Evolutionary conservation across 2,329 filamentous ascomycete species (phyloP).

Genomic region (Delphinella strobiligena): DNA sequence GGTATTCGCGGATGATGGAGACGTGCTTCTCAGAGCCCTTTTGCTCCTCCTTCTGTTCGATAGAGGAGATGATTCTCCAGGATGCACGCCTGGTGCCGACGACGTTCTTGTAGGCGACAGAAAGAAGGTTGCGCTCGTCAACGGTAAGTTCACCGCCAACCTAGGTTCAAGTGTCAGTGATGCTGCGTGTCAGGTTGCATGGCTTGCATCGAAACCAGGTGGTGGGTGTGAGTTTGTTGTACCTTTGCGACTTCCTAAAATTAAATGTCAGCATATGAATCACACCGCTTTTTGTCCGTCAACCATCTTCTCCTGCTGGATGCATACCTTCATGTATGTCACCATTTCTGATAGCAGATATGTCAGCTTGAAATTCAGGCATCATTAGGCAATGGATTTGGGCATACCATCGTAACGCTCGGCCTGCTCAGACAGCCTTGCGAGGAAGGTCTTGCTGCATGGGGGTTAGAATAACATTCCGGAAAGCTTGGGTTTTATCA

Average conservation of each 20-base stretch:
- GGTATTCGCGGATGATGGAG: slow-evolving; percentile 87
- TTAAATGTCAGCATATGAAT: slow-evolving; percentile 12
- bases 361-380: slow-evolving; percentile 12
- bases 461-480: slow-evolving; percentile 21
- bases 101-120: slow-evolving; percentile 99
- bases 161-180: slow-evolving; percentile 24
- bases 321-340: slow-evolving; percentile 84
- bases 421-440: slow-evolving; percentile 99
- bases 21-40: slow-evolving; percentile 97
- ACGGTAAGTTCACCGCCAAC: slow-evolving; percentile 56
- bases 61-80: slow-evolving; percentile 98
- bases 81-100: slow-evolving; percentile 95
- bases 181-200: slow-evolving; percentile 2
- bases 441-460: slow-evolving; percentile 96
- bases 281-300: neutral
- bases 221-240: slow-evolving; percentile 19
- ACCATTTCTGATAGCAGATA: slow-evolving; percentile 63
- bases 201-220: slow-evolving; percentile 6
- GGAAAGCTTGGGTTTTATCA: neutral
- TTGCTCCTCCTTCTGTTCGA: slow-evolving; percentile 99
- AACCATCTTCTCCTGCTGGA: too few species aligned
- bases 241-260: slow-evolving; percentile 85
- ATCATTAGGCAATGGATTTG: slow-evolving; percentile 8
- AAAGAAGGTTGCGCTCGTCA: slow-evolving; percentile 79
- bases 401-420: slow-evolving; percentile 92